Conservation (phyloP, 1,139 yeast genomes). For the Suhomyces panamericanus region DNA sequence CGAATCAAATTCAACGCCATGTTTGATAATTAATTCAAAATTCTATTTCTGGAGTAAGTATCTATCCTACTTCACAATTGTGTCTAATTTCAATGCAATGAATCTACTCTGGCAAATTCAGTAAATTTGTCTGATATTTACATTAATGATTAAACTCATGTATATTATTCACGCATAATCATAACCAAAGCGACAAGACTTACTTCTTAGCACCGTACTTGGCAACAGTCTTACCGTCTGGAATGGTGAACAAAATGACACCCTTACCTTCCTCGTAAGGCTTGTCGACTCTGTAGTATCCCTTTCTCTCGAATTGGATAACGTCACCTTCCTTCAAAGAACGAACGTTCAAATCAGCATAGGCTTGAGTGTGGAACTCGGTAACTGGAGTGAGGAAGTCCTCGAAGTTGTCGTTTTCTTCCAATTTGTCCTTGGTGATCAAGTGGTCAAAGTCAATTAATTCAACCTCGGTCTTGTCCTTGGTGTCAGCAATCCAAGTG, state of each 20-base stretch:
- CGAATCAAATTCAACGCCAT: no score
- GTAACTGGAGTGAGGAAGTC: constrained; percentile 89
- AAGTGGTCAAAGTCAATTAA: constrained; percentile 93
- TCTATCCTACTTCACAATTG: no score
- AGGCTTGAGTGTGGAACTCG: constrained; percentile 76
- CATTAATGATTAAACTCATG: no score
- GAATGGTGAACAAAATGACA: constrained; percentile 87
- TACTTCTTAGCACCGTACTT: constrained; percentile 68
- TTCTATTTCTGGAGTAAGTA: no score
- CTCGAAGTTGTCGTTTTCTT: constrained; percentile 92
- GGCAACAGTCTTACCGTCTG: constrained; percentile 91
- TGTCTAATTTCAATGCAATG: no score
- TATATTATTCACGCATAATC: not conserved
- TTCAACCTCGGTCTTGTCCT: constrained; percentile 67
- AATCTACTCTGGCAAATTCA: no score
- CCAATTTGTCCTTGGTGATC: constrained; percentile 93
- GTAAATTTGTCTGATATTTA: no score
- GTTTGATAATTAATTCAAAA: no score
- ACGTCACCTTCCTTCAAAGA: constrained; percentile 80
- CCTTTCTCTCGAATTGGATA: constrained; percentile 96
- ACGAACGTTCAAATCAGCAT: constrained; percentile 79
- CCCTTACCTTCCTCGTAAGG: constrained; percentile 57
- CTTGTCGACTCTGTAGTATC: constrained; percentile 85
- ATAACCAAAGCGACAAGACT: not conserved
- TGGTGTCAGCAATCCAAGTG: constrained; percentile 92